Evolutionary conservation across 2,329 filamentous ascomycete species (phyloP).

Genomic region (Bipolaris bicolor): DNA sequence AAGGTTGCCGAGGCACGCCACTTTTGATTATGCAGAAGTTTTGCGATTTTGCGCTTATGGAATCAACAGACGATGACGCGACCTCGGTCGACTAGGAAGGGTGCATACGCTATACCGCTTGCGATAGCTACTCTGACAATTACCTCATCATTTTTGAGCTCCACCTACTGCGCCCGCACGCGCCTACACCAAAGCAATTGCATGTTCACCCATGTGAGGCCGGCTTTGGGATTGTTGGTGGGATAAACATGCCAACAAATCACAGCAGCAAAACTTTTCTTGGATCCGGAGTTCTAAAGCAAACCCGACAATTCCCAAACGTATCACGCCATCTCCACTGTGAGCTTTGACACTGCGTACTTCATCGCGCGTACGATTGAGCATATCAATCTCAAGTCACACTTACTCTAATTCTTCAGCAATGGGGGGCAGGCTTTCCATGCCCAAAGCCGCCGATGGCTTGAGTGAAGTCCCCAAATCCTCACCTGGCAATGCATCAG

Average conservation of each 20-base stretch:
- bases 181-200: constrained; percentile 9
- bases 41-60: constrained; percentile 29
- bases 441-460: constrained; percentile 52
- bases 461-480: constrained; percentile 51
- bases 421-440: constrained; percentile 57
- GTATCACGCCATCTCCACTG: constrained; percentile 12
- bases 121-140: constrained; percentile 21
- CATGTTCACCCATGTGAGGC: constrained; percentile 8
- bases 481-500: constrained; percentile 38
- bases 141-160: constrained; percentile 33
- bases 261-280: constrained; percentile 6
- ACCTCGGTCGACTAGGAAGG: constrained; percentile 15
- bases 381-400: background rate
- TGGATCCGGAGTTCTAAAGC: constrained; percentile 9
- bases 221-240: constrained; percentile 10
- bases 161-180: constrained; percentile 14
- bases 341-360: background rate
- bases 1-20: constrained; percentile 6
- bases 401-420: background rate
- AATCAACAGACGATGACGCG: constrained; percentile 19
- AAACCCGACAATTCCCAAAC: constrained; percentile 1
- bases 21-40: constrained; percentile 17
- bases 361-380: background rate
- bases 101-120: constrained; percentile 26
- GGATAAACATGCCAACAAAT: constrained; percentile 19